These are phyloP conservation scores for Monosporascus sp. DNA, from an alignment of 2,329 filamentous ascomycete species.

Conservation along the genomic window DNA sequence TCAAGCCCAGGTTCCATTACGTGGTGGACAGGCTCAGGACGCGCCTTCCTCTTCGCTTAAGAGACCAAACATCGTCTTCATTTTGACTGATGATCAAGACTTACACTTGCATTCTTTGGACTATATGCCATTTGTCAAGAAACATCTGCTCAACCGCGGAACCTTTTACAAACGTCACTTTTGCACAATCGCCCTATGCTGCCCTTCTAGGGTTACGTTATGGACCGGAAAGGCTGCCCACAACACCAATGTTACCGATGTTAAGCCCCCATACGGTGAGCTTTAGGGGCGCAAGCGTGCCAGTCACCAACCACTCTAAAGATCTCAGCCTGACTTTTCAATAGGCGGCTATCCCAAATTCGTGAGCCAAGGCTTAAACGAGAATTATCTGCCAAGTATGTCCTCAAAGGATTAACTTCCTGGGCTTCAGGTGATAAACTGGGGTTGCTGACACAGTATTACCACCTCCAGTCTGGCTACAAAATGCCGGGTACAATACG, in stretches of 20 bases:
- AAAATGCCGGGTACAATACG: conserved; percentile 48
- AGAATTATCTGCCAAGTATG: conserved; percentile 43
- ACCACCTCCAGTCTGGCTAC: conserved; percentile 36
- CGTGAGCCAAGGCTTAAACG: conserved; percentile 45
- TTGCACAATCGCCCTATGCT: conserved; percentile 42
- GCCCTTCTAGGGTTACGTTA: conserved; percentile 52
- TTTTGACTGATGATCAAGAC: not conserved
- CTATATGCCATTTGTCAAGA: not conserved
- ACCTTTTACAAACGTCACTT: not conserved
- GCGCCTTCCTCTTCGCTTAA: not conserved
- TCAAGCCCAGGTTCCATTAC: not conserved
- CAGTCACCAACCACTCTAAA: not conserved
- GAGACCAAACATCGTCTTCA: not conserved
- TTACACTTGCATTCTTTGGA: not conserved
- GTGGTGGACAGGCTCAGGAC: not conserved
- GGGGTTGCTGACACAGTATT: too few species aligned
- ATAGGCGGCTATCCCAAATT: conserved; percentile 50
- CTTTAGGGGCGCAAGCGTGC: conserved; percentile 31
- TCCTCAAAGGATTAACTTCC: not conserved
- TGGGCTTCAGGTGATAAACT: too few species aligned
- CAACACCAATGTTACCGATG: conserved; percentile 57
- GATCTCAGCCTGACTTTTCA: not conserved
- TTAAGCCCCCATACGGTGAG: conserved; percentile 46
- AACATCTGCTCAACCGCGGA: not conserved
- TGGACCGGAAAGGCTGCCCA: conserved; percentile 56